Base-by-base conservation (phyloP, 2,329 filamentous ascomycete species). In the Penicillium sp. region DNA sequence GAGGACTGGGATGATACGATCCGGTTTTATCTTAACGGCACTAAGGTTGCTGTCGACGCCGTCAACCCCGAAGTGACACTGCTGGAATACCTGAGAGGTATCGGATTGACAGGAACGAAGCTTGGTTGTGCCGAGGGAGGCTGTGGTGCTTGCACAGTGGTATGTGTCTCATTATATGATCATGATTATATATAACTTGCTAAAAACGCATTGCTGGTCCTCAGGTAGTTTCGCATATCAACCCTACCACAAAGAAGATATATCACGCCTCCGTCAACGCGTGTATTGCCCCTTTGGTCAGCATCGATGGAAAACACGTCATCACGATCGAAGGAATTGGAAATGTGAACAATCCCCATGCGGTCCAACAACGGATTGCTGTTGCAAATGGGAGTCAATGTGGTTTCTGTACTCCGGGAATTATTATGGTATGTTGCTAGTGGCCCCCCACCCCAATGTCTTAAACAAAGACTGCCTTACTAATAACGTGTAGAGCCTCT, bases 181-280 rank as follows among this genome's bases (percentile, higher is more conserved):
- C 7, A 44, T 52, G n/a, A 35, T 35, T 9, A 19, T 16, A 13
- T 13, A 43, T 29, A 43, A 21, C 25, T 53, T 75, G 57, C 51
- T 53, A 16, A 46, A 9, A 9, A 13, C 4, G 70, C 69, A 14
- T 23, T 13, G 9, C 13, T 37, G 43, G 7, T 14, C 14, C 13
- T 66, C 35, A 84, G 81, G 83, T 99, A 29, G 84, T 99, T 42
- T 96, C 92, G 61, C 93, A 98, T 74, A 88, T 89, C 71, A 98
- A 98, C 70, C 92, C 92, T 1, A 96, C 92, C 3, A 97, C 93
- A 6, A 91, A 91, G 69, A 85, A 90, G 72, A 91, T 98, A 66
- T 98, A 98, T 71, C 93, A 99, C 80, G 95, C 95, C 56, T 96
- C 91, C 53, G 91, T 98, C 58, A 99, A 99, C 73, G 95, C 95